These are phyloP conservation scores for Potentilla sterilis DNA, from an alignment of 306 rosid species.

Conservation along the genomic window DNA sequence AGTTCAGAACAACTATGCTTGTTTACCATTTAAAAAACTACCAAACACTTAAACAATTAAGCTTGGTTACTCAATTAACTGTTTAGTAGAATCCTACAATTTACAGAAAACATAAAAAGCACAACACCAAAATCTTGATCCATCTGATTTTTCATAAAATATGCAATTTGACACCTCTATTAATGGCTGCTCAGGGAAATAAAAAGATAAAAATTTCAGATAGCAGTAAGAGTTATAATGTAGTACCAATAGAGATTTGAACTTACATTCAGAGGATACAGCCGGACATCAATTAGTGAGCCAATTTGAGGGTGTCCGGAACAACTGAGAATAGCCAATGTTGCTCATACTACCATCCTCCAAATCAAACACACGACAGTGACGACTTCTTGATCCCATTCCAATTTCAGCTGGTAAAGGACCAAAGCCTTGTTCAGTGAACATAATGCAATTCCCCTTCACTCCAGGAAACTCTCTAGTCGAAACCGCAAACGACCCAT, in stretches of 20 bases:
- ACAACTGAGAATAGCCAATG: background rate
- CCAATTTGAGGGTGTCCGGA: background rate
- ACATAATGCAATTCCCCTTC: conserved; percentile 32
- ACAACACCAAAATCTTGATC: background rate
- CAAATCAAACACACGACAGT: background rate
- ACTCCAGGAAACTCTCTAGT: conserved; percentile 16
- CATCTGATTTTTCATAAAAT: background rate
- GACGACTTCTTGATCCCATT: background rate
- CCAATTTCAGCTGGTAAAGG: background rate
- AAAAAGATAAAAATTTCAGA: background rate
- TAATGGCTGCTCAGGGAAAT: background rate
- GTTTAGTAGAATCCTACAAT: background rate
- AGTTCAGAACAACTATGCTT: background rate
- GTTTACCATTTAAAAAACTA: background rate
- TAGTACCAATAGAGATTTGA: background rate
- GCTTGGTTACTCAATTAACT: background rate
- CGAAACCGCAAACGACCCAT: conserved; percentile 18
- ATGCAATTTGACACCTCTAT: background rate
- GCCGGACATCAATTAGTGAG: background rate
- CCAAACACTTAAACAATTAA: background rate
- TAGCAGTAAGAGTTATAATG: background rate
- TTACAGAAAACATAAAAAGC: background rate
- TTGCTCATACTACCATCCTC: conserved; percentile 4
- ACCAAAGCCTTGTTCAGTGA: conserved; percentile 13
- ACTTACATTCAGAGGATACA: conserved; percentile 1